Evolutionary conservation across 75 land plant genomes (phyloP).

Genomic region (Ceratopteris richardii): DNA sequence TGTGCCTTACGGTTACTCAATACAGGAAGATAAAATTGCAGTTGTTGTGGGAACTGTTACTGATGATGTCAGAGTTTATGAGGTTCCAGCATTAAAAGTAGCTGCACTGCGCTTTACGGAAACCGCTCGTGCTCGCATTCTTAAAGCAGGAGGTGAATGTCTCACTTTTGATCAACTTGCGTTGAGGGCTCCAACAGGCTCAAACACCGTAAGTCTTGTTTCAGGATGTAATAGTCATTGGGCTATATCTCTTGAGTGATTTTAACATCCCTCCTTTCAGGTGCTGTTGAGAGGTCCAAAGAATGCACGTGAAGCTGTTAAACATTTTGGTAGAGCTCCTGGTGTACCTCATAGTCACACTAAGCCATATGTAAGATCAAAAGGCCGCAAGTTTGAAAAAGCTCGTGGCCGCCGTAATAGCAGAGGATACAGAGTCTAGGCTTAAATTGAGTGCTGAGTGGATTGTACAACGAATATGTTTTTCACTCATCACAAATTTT

Average conservation of each 20-base stretch:
- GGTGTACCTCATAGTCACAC: constrained; percentile 93
- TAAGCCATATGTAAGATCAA: constrained; percentile 85
- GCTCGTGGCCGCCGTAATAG: constrained; percentile 84
- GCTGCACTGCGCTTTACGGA: constrained; percentile 65
- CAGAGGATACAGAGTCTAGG: constrained; percentile 74
- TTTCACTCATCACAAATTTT: too few relatives aligned
- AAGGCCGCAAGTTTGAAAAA: constrained; percentile 85
- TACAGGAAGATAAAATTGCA: constrained; percentile 56
- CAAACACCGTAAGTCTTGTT: constrained; percentile 71
- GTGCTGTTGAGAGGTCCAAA: constrained; percentile 76
- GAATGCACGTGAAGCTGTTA: constrained; percentile 82
- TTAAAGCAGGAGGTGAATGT: constrained; percentile 52
- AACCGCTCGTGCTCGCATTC: constrained; percentile 52
- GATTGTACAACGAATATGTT: too few relatives aligned
- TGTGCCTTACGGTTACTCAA: too few relatives aligned
- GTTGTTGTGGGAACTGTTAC: constrained; percentile 71
- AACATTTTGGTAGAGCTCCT: constrained; percentile 86
- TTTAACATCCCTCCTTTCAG: too few relatives aligned
- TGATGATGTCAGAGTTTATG: constrained; percentile 54
- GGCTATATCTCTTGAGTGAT: too few relatives aligned
- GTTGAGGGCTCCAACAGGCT: constrained; percentile 68
- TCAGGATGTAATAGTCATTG: neutral
- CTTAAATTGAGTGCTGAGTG: too few relatives aligned
- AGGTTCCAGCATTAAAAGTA: constrained; percentile 56
- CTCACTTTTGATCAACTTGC: too few relatives aligned